A percentile compares a stretch with the other conserved stretches of the same genome.
Conservation (phyloP, 495 filamentous ascomycete genomes). For the Pyrenula aspistea region DNA sequence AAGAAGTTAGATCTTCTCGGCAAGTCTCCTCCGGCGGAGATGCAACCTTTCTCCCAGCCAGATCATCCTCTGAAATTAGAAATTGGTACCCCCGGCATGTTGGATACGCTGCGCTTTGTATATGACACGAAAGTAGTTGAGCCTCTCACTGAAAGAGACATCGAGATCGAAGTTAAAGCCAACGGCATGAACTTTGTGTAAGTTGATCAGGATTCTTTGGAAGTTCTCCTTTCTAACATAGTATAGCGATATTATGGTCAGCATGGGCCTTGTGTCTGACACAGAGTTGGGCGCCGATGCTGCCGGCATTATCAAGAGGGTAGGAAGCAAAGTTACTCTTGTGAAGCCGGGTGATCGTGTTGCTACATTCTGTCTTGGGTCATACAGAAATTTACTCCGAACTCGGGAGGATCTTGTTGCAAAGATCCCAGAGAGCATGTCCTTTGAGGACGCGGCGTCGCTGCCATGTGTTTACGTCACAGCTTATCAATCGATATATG, state of each 20-base stretch:
- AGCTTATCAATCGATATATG: slow-evolving; percentile 17
- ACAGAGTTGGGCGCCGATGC: not conserved
- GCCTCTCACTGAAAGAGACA: slow-evolving; percentile 39
- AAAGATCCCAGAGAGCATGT: slow-evolving; percentile 14
- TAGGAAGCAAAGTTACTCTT: not conserved
- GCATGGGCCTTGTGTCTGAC: slow-evolving; percentile 3
- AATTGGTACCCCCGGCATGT: slow-evolving; percentile 12
- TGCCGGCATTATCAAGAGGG: not conserved
- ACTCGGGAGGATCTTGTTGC: slow-evolving; percentile 1
- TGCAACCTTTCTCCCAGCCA: slow-evolving; percentile 20
- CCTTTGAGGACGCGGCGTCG: slow-evolving; percentile 16
- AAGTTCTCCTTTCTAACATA: not conserved
- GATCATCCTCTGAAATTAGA: slow-evolving; percentile 15
- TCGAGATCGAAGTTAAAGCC: slow-evolving; percentile 19
- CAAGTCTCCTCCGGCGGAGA: slow-evolving; percentile 1
- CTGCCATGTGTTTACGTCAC: slow-evolving; percentile 21
- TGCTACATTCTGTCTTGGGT: not conserved
- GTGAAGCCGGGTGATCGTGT: not conserved
- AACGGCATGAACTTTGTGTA: slow-evolving; percentile 27
- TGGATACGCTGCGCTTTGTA: slow-evolving; percentile 64
- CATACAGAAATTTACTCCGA: not conserved
- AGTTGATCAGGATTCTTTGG: not conserved
- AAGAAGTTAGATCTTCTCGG: not conserved
- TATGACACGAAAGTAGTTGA: slow-evolving; percentile 92
- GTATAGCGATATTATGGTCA: slow-evolving; percentile 8